Percentiles rank a stretch among this genome's conserved stretches.
phyloP scores from a whole-genome alignment of 2,329 filamentous ascomycete species.

The Aureobasidium mangrovei region DNA sequence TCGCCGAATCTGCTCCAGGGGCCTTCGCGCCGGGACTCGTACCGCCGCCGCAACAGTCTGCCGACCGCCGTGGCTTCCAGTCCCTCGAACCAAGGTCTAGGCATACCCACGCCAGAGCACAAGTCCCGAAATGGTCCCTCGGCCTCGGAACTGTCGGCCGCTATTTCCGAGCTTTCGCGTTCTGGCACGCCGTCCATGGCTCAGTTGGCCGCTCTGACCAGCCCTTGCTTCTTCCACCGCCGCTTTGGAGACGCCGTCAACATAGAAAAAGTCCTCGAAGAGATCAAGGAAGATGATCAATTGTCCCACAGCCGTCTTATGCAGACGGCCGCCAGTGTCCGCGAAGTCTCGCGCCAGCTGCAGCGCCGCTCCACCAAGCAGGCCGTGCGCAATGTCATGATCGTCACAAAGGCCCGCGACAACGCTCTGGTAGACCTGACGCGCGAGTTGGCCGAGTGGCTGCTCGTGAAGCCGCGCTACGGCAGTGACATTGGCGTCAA shows the following conservation, averaged over 20 bases:
- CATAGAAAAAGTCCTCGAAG: constrained; percentile 87
- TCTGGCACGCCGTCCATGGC: constrained; percentile 19
- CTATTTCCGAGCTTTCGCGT: constrained; percentile 16
- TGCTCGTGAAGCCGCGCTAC: constrained; percentile 81
- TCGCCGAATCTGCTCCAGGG: constrained; percentile 4
- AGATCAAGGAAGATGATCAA: constrained; percentile 79
- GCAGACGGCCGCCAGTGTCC: constrained; percentile 88
- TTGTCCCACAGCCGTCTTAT: constrained; percentile 91
- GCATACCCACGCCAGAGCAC: constrained; percentile 10
- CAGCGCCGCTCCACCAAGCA: constrained; percentile 86
- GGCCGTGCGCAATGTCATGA: constrained; percentile 91
- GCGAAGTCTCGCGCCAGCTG: constrained; percentile 91
- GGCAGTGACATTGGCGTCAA: constrained; percentile 85
- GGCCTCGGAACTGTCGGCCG: constrained; percentile 13
- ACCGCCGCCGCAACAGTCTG: constrained; percentile 16
- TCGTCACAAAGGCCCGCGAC: constrained; percentile 94
- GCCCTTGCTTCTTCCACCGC: constrained; percentile 96
- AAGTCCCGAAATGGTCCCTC: constrained; percentile 12
- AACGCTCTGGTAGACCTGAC: constrained; percentile 87
- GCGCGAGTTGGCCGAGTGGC: constrained; percentile 76
- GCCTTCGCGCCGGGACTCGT: constrained; percentile 7
- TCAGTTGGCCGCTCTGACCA: constrained; percentile 62
- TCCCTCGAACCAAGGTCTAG: constrained; percentile 12
- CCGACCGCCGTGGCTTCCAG: constrained; percentile 15
- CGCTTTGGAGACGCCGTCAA: constrained; percentile 94